These are phyloP conservation scores for Trichoderma afroharzianum DNA, from an alignment of 2,329 filamentous ascomycete species.

Conservation along the genomic window DNA sequence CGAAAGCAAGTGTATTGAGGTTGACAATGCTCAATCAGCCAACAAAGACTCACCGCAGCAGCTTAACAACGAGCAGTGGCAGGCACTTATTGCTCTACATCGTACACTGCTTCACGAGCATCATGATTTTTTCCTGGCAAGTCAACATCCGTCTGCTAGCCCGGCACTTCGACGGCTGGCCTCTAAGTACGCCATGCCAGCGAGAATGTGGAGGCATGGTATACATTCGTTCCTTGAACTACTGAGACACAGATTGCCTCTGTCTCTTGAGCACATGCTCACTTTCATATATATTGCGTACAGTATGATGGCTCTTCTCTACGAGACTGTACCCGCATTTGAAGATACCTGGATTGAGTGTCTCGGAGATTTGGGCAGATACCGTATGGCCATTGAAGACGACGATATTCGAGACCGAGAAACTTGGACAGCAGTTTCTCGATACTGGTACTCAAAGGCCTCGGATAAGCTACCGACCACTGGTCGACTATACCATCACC, in stretches of 20 bases:
- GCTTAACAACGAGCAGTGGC: conserved; percentile 70
- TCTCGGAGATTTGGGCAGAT: conserved; percentile 78
- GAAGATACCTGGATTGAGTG: conserved; percentile 93
- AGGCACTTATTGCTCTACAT: conserved; percentile 77
- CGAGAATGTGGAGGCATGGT: conserved; percentile 88
- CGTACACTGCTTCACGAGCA: conserved; percentile 77
- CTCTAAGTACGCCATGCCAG: conserved; percentile 84
- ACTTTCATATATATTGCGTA: conserved; percentile 87
- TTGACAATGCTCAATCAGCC: conserved; percentile 61
- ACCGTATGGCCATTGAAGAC: conserved; percentile 87
- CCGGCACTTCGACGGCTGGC: conserved; percentile 65
- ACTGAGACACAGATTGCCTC: conserved; percentile 68
- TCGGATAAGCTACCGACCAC: conserved; percentile 71
- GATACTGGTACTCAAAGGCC: conserved; percentile 81
- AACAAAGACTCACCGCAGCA: conserved; percentile 41
- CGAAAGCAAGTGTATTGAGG: conserved; percentile 81
- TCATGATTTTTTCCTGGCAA: conserved; percentile 82
- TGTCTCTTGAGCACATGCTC: conserved; percentile 82
- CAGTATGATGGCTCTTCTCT: conserved; percentile 80
- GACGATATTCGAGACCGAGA: conserved; percentile 71
- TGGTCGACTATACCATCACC: conserved; percentile 81
- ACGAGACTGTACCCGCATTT: conserved; percentile 80
- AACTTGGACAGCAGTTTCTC: conserved; percentile 74
- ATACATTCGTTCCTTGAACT: conserved; percentile 84
- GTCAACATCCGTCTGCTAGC: conserved; percentile 77